Base-by-base conservation (phyloP, 352 stramenopile genomes). In the Phytophthora kernoviae region DNA sequence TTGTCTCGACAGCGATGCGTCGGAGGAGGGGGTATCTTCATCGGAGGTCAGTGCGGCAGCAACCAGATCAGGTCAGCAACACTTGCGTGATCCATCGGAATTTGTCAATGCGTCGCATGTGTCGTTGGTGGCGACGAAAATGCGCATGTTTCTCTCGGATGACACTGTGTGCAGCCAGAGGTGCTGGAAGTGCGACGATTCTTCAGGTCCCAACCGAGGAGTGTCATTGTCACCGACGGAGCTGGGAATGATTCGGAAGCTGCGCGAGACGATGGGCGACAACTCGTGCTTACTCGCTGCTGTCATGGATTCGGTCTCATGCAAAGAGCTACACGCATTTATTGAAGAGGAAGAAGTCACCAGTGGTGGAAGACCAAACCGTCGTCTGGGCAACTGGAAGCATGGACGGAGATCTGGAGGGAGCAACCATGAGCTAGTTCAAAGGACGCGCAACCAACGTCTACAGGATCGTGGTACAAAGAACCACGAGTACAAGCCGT, bases 401-500 rank as follows among this genome's bases (percentile, higher is more conserved):
- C 65, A 70, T 4, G 71, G 71, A 3, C 57, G 36, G 7, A 62
- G 34, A 18, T 54, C 59, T 1, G 62, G 62, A 1, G 84, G 75
- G 14, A 81, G 77, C 48, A 89, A 88, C 40, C 62, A 78, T 26
- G 74, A 88, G 17, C 52, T 83, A 26, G 54, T 88, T 22, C 84
- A 90, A 68, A 73, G 76, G 8, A 87, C 75, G n/a, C 77, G 82
- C 5, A 73, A 89, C 47, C 73, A 91, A 14, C 77, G 75, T 2
- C 53, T 89, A 46, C 79, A 90, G 27, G 81, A 92, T 48, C 79
- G 68, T 7, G 69, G 71, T 4, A 68, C 69, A 2, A 51, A 58
- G 24, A 87, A 88, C 41, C 77, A 91, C 47, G 80, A 91, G 54
- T 92, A 87, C 45, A 70, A 88, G 45, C 84, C 84, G 39, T 93